Percentiles rank a stretch among this genome's conserved stretches.
phyloP scores from a whole-genome alignment of 2,329 filamentous ascomycete species.

The Coniella lustricola region DNA sequence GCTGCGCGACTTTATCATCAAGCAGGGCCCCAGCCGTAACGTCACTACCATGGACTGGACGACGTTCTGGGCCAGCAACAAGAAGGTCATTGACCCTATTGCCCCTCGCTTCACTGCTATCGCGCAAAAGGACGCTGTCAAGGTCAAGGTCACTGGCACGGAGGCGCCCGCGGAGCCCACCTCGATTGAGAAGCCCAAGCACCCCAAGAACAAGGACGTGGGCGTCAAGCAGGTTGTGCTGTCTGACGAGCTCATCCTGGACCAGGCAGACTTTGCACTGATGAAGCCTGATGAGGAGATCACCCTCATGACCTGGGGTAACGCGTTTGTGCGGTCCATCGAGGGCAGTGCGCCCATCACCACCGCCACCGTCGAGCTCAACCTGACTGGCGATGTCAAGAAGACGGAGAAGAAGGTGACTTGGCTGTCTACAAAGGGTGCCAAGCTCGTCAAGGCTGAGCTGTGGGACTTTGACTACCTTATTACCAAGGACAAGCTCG shows the following conservation, averaged over 20 bases:
- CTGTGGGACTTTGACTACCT: slow-evolving; percentile 94
- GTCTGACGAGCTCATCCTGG: slow-evolving; percentile 68
- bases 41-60: slow-evolving; percentile 82
- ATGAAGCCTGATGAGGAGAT: slow-evolving; percentile 86
- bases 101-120: slow-evolving; percentile 70
- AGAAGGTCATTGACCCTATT: slow-evolving; percentile 74
- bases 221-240: slow-evolving; percentile 82
- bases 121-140: slow-evolving; percentile 62
- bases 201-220: slow-evolving; percentile 80
- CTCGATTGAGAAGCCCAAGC: slow-evolving; percentile 73
- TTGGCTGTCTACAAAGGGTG: slow-evolving; percentile 72
- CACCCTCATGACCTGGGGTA: slow-evolving; percentile 95
- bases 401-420: slow-evolving; percentile 95
- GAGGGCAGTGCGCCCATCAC: slow-evolving; percentile 54
- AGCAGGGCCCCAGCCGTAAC: slow-evolving; percentile 77
- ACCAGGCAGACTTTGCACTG: slow-evolving; percentile 76
- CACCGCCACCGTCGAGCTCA: slow-evolving; percentile 72
- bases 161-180: slow-evolving; percentile 57
- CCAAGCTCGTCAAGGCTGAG: slow-evolving; percentile 73
- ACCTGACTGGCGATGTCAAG: slow-evolving; percentile 89
- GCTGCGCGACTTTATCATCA: slow-evolving; percentile 75
- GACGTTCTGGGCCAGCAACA: slow-evolving; percentile 66
- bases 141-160: slow-evolving; percentile 60
- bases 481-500: slow-evolving; percentile 89
- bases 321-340: slow-evolving; percentile 69